A percentile compares a stretch with the other conserved stretches of the same genome.
Evolutionary conservation across 2,329 filamentous ascomycete species (phyloP).

Genomic region (Diaporthe nobilis): DNA sequence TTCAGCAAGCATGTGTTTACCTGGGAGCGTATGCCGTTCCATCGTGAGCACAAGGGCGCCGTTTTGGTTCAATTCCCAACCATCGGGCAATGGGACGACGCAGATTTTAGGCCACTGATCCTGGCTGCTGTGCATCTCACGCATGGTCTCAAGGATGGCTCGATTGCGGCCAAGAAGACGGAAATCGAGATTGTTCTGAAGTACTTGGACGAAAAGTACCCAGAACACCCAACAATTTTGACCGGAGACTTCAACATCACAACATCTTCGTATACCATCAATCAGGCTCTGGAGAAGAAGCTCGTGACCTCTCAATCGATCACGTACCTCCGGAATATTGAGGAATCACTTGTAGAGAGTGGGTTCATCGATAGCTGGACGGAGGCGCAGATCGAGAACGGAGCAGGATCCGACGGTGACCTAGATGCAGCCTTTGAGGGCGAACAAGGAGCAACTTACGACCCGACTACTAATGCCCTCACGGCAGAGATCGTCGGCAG

Average conservation of each 20-base stretch:
- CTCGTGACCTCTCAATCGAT: constrained; percentile 66
- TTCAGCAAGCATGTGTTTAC: constrained; percentile 69
- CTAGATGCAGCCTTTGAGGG: constrained; percentile 63
- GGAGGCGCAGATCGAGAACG: constrained; percentile 58
- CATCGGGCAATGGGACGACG: constrained; percentile 48
- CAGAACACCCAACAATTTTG: constrained; percentile 66
- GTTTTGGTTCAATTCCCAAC: constrained; percentile 61
- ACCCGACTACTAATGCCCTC: constrained; percentile 69
- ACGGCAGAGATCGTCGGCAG: constrained; percentile 65
- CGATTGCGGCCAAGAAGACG: constrained; percentile 68
- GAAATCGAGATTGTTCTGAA: constrained; percentile 67
- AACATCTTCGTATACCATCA: constrained; percentile 70
- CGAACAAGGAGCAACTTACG: constrained; percentile 76
- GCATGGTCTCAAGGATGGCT: constrained; percentile 71
- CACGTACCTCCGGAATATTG: constrained; percentile 59
- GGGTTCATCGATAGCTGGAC: constrained; percentile 68
- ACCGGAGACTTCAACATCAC: constrained; percentile 76
- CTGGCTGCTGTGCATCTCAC: constrained; percentile 74
- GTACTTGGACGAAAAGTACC: constrained; percentile 59
- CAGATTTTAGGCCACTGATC: constrained; percentile 56
- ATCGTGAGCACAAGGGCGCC: constrained; percentile 70
- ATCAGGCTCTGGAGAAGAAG: constrained; percentile 65
- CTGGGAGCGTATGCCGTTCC: constrained; percentile 69
- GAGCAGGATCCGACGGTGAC: constrained; percentile 56
- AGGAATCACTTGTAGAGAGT: constrained; percentile 59